phyloP scores from a whole-genome alignment of 2,329 filamentous ascomycete genomes.

The Metarhizium anisopliae region DNA sequence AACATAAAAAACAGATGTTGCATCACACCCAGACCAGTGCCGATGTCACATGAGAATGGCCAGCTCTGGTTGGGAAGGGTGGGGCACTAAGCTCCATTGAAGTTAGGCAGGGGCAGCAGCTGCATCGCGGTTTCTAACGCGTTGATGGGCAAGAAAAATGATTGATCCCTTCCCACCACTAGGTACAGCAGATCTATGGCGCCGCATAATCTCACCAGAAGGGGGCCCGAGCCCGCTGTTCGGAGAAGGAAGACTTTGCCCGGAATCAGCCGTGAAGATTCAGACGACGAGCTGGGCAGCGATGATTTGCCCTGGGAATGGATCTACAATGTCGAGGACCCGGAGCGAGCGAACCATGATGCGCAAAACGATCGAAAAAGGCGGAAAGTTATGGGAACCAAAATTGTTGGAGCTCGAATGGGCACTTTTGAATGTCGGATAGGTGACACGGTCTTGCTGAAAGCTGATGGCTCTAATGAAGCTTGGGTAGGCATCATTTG shows the following conservation, averaged over 20 bases:
- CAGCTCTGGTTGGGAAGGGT: background rate
- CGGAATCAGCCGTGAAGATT: conserved; percentile 66
- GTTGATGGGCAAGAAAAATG: conserved; percentile 10
- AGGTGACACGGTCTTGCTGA: conserved; percentile 79
- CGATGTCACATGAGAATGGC: too few relatives aligned
- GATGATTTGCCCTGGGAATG: conserved; percentile 72
- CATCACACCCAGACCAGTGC: too few relatives aligned
- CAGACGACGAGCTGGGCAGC: conserved; percentile 74
- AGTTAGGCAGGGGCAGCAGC: background rate
- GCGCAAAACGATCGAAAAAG: conserved; percentile 24
- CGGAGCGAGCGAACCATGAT: conserved; percentile 16
- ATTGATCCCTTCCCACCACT: background rate
- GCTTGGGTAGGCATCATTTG: conserved; percentile 89
- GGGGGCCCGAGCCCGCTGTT: conserved; percentile 10
- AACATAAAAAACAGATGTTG: too few relatives aligned
- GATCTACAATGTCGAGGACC: conserved; percentile 49
- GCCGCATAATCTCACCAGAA: conserved; percentile 12
- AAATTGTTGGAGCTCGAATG: conserved; percentile 74
- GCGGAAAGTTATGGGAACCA: conserved; percentile 25
- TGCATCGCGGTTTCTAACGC: conserved; percentile 22
- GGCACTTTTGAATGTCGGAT: conserved; percentile 71
- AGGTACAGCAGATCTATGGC: conserved; percentile 14
- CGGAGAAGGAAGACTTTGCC: conserved; percentile 19
- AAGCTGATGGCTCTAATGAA: conserved; percentile 77
- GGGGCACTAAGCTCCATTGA: background rate